phyloP scores from a whole-genome alignment of 441 rosid genomes.

The Hura crepitans region DNA sequence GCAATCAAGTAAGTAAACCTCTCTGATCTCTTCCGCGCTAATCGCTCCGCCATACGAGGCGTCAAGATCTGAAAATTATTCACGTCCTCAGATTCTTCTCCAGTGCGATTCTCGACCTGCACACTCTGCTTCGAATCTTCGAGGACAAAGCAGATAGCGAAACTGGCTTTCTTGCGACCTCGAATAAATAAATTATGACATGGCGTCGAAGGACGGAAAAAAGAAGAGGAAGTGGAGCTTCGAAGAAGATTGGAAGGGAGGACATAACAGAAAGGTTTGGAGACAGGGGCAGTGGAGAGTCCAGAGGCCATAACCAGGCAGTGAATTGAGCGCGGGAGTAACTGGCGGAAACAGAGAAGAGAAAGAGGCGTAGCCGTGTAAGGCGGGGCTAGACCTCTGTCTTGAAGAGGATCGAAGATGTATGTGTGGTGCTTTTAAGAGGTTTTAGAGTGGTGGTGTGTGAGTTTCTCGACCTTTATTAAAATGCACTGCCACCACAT shows the following conservation, averaged over 20 bases:
- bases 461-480: background rate
- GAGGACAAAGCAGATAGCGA: constrained; percentile 56
- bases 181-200: background rate
- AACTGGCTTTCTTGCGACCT: constrained; percentile 26
- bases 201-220: constrained; percentile 27
- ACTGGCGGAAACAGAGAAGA: background rate
- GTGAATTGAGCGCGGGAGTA: background rate
- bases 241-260: constrained; percentile 27
- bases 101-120: constrained; percentile 27
- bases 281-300: constrained; percentile 42
- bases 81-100: constrained; percentile 17
- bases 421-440: background rate
- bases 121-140: constrained; percentile 43
- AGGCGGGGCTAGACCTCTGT: background rate
- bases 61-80: constrained; percentile 38
- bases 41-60: constrained; percentile 51
- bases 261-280: constrained; percentile 39
- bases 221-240: constrained; percentile 26
- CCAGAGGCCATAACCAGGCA: constrained; percentile 64
- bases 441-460: background rate
- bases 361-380: background rate
- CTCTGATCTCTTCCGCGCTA: constrained; percentile 73
- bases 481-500: constrained; percentile 40
- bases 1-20: constrained; percentile 77
- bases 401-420: background rate